A percentile compares a stretch with the other conserved stretches of the same genome.
These are phyloP conservation scores for Hypomontagnella submonticulosa DNA, from an alignment of 495 filamentous ascomycete species.

Conservation along the genomic window DNA sequence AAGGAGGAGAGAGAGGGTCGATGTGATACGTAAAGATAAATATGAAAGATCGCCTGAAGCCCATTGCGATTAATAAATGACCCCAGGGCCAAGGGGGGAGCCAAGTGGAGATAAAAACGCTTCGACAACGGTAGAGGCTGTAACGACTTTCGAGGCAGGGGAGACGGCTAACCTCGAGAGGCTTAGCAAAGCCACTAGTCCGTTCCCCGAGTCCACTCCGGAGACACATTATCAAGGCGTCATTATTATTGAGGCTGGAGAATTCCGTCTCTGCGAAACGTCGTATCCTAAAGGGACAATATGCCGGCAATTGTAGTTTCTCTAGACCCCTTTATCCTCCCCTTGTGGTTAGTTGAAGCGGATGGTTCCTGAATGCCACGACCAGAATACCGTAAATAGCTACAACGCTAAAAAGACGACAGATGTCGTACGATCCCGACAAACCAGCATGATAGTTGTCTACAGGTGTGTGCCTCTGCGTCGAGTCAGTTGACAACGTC, in stretches of 20 bases:
- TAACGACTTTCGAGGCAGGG: conserved; percentile 18
- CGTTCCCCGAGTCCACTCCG: conserved; percentile 1
- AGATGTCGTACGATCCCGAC: conserved; percentile 7
- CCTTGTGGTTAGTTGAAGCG: background rate
- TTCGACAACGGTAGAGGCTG: conserved; percentile 26
- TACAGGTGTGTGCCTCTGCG: background rate
- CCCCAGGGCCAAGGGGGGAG: conserved; percentile 14
- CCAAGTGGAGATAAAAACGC: conserved; percentile 33
- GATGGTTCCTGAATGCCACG: background rate
- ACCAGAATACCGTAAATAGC: conserved; percentile 7
- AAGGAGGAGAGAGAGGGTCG: background rate
- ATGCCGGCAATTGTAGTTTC: background rate
- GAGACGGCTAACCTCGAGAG: conserved; percentile 32
- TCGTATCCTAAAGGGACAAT: no score
- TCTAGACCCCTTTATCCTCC: background rate
- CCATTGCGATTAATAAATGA: conserved; percentile 14
- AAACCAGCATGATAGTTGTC: conserved; percentile 13
- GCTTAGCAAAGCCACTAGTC: conserved; percentile 23
- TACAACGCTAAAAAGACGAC: background rate
- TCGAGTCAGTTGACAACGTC: conserved; percentile 28
- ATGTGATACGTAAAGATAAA: conserved; percentile 2
- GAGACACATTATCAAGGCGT: conserved; percentile 12
- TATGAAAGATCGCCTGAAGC: conserved; percentile 2
- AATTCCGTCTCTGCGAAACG: conserved; percentile 4
- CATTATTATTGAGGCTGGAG: conserved; percentile 12